phyloP scores from a whole-genome alignment of 176 grass and related monocot genomes.

The Tuctoria greenei region DNA sequence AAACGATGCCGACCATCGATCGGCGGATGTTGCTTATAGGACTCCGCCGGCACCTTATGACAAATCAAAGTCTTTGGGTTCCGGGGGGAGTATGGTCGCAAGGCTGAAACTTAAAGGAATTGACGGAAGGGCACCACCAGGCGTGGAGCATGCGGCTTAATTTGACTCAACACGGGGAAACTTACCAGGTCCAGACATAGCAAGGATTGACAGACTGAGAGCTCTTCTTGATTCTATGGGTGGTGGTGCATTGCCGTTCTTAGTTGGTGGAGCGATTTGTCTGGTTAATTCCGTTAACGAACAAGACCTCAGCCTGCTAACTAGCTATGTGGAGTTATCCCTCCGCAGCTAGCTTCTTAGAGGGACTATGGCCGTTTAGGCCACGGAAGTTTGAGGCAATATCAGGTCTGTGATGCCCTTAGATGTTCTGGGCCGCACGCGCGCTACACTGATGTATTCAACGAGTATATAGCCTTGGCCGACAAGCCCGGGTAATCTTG shows the following conservation, averaged over 20 bases:
- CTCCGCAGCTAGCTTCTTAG: slow-evolving; percentile 72
- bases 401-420: slow-evolving; percentile 86
- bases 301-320: slow-evolving; percentile 62
- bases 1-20: slow-evolving; percentile 62
- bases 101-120: slow-evolving; percentile 78
- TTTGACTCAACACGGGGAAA: slow-evolving; percentile 44
- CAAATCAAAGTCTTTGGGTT: too few relatives aligned
- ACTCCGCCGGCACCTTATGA: too few relatives aligned
- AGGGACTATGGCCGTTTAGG: slow-evolving; percentile 73
- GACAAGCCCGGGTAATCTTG: slow-evolving; percentile 71
- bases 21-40: too few relatives aligned
- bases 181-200: slow-evolving; percentile 46
- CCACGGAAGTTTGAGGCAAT: slow-evolving; percentile 82
- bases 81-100: slow-evolving; percentile 28
- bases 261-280: too few relatives aligned
- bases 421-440: slow-evolving; percentile 74
- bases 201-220: slow-evolving; percentile 24
- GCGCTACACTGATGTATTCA: slow-evolving; percentile 85
- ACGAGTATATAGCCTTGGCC: slow-evolving; percentile 76
- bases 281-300: slow-evolving; percentile 53
- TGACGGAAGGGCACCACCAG: slow-evolving; percentile 41
- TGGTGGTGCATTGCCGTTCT: too few relatives aligned
- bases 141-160: too few relatives aligned
- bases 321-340: slow-evolving; percentile 55
- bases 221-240: too few relatives aligned